A percentile compares a stretch with the other conserved stretches of the same genome.
Conservation (phyloP, 164 flowering plant species). For the Cinnamomum chago region DNA sequence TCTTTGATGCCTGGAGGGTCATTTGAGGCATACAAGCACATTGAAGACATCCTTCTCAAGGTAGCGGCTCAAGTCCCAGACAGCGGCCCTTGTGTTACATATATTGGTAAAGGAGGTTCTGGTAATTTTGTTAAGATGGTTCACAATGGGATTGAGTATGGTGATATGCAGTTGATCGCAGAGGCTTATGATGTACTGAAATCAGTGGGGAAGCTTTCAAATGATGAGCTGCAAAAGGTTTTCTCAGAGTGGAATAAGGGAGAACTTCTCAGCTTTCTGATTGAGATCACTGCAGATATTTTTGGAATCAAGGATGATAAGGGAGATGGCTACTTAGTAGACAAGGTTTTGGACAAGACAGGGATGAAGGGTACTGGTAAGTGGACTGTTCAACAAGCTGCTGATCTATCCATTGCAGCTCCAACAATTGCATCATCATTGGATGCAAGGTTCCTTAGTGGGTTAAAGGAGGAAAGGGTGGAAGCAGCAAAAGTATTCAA, state of each 20-base stretch:
- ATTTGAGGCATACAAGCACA: constrained; percentile 57
- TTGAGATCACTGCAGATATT: constrained; percentile 76
- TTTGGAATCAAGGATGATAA: constrained; percentile 64
- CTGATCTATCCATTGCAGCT: constrained; percentile 68
- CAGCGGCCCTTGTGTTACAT: constrained; percentile 71
- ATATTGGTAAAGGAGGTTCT: constrained; percentile 66
- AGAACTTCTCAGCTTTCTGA: constrained; percentile 64
- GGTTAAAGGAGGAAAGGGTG: constrained; percentile 63
- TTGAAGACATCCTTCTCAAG: constrained; percentile 64
- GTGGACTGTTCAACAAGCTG: constrained; percentile 83
- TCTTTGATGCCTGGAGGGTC: constrained; percentile 85
- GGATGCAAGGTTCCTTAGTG: constrained; percentile 67
- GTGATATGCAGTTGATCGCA: constrained; percentile 71
- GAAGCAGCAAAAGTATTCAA: constrained; percentile 58
- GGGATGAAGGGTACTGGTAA: constrained; percentile 76
- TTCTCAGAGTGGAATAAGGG: constrained; percentile 74
- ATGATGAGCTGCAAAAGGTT: constrained; percentile 47
- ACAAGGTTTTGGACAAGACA: constrained; percentile 67
- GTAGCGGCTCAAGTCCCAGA: constrained; percentile 74
- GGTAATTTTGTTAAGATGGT: constrained; percentile 69
- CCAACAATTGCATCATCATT: constrained; percentile 66
- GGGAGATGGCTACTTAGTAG: constrained; percentile 61
- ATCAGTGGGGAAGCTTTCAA: constrained; percentile 64
- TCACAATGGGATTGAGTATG: constrained; percentile 74
- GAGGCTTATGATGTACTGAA: constrained; percentile 75